Conservation (phyloP, 305 asterid species). For the Fraxinus angustifolia region DNA sequence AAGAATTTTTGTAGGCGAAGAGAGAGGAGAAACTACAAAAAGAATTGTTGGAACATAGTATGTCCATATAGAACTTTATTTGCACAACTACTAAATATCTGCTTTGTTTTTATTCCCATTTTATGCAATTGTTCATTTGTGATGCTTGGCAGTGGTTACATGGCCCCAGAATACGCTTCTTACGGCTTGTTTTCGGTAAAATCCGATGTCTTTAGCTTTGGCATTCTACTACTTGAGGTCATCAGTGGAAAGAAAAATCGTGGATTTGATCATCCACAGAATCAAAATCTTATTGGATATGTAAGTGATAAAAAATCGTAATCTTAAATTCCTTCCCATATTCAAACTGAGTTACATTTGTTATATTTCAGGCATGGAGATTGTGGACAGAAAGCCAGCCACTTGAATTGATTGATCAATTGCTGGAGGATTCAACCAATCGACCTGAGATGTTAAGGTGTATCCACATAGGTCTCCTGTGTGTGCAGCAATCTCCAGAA, state of each 20-base stretch:
- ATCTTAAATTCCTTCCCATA: neutral
- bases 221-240: constrained; percentile 40
- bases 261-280: constrained; percentile 22
- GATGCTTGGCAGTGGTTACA: constrained; percentile 43
- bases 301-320: constrained; percentile 20
- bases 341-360: neutral
- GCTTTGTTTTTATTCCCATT: neutral
- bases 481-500: constrained; percentile 38
- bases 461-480: constrained; percentile 33
- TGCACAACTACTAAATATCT: neutral
- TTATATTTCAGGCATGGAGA: constrained; percentile 32
- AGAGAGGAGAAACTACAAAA: constrained; percentile 26
- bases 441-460: constrained; percentile 30
- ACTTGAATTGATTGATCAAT: constrained; percentile 24
- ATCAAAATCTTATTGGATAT: constrained; percentile 38
- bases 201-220: constrained; percentile 47
- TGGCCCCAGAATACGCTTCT: constrained; percentile 54
- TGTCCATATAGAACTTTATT: neutral
- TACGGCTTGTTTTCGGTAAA: constrained; percentile 49
- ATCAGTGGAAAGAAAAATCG: constrained; percentile 36
- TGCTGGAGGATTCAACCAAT: neutral
- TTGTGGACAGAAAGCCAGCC: constrained; percentile 34
- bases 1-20: constrained; percentile 42
- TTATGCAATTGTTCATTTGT: neutral
- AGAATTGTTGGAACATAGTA: constrained; percentile 47